Evolutionary conservation across 2,329 filamentous ascomycete genomes (phyloP).

Genomic region (Diaporthe citri): DNA sequence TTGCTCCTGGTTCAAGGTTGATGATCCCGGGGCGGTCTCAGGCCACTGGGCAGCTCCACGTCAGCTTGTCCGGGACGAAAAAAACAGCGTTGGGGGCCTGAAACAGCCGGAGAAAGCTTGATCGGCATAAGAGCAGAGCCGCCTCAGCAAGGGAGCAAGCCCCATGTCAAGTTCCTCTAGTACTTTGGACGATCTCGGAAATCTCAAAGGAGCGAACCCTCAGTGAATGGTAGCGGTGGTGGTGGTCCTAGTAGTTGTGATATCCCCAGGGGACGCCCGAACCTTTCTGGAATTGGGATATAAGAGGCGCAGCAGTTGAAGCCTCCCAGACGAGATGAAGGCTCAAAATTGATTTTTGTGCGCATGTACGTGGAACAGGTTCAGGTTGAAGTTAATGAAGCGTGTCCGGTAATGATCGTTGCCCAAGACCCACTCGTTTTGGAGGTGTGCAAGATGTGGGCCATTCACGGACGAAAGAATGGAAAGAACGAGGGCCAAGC

Average conservation of each 20-base stretch:
- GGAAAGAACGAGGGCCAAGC: not conserved
- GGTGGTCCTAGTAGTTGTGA: not conserved
- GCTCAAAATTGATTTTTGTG: not conserved
- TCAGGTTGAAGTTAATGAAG: constrained; percentile 19
- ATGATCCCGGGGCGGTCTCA: not conserved
- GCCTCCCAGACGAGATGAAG: constrained; percentile 2
- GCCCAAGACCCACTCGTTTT: not conserved
- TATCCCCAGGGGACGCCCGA: not conserved
- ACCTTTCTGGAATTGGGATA: not conserved
- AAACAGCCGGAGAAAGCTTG: constrained; percentile 17
- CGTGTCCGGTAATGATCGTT: constrained; percentile 18
- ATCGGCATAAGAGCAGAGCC: constrained; percentile 23
- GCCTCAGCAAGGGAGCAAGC: not conserved
- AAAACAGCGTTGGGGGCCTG: not conserved
- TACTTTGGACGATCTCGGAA: not conserved
- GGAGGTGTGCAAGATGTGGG: constrained; percentile 8
- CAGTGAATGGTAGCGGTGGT: not conserved
- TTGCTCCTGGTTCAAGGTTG: not conserved
- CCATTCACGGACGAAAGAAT: not conserved
- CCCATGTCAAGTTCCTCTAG: not conserved
- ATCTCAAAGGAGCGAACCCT: not conserved
- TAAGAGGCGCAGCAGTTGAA: not conserved
- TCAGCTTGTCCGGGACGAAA: constrained; percentile 11
- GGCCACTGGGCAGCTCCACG: constrained; percentile 11
- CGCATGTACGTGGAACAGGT: constrained; percentile 5